These are phyloP conservation scores for Austropuccinia psidii DNA, from an alignment of 1,284 basidiomycete species.

Conservation along the genomic window DNA sequence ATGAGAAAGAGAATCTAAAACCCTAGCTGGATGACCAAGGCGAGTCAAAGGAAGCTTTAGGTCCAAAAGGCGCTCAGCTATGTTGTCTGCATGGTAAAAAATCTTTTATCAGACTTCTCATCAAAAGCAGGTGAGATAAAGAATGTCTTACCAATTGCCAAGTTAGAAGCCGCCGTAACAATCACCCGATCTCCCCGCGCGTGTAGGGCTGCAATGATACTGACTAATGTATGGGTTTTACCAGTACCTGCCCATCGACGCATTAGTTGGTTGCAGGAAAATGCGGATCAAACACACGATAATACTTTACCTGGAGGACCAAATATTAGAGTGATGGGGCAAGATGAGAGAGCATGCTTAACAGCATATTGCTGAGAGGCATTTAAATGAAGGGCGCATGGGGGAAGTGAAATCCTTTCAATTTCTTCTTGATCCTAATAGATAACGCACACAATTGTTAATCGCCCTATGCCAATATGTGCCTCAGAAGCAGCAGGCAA, in stretches of 20 bases:
- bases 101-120: conserved; percentile 41
- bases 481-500: not conserved
- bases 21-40: conserved; percentile 84
- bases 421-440: not conserved
- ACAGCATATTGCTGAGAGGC: conserved; percentile 27
- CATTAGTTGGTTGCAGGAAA: not conserved
- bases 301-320: conserved; percentile 33
- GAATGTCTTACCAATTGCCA: conserved; percentile 60
- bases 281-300: not conserved
- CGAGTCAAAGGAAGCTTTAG: conserved; percentile 56
- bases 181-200: conserved; percentile 55
- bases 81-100: too few species aligned
- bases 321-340: conserved; percentile 31
- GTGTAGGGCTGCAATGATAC: conserved; percentile 32
- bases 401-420: not conserved
- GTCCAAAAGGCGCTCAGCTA: conserved; percentile 66
- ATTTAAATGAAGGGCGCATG: conserved; percentile 4
- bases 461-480: not conserved
- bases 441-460: not conserved
- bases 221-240: conserved; percentile 34
- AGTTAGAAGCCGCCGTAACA: conserved; percentile 82
- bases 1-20: conserved; percentile 67
- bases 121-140: conserved; percentile 37
- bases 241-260: conserved; percentile 20
- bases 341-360: conserved; percentile 26